A percentile compares a stretch with the other conserved stretches of the same genome.
phyloP scores from a whole-genome alignment of 2,329 filamentous ascomycete species.

The Venturia nashicola region DNA sequence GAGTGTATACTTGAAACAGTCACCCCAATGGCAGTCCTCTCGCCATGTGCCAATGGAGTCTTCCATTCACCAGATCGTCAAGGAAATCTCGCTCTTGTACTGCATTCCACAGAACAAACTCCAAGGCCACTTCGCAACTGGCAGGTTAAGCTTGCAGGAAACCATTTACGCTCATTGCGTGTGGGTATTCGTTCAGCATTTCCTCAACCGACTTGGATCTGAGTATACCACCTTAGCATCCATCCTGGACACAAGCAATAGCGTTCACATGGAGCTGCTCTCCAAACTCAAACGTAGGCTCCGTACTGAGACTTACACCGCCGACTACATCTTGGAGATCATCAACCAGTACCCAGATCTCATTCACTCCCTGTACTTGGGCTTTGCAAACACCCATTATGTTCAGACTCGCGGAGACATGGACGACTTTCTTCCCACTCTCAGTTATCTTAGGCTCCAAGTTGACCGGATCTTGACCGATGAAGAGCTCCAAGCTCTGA shows the following conservation, averaged over 20 bases:
- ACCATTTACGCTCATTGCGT: constrained; percentile 95
- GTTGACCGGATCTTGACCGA: constrained; percentile 45
- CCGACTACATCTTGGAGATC: constrained; percentile 96
- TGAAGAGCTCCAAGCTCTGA: constrained; percentile 25
- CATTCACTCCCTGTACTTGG: constrained; percentile 76
- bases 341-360: constrained; percentile 82
- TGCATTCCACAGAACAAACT: constrained; percentile 97
- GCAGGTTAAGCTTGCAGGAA: constrained; percentile 84
- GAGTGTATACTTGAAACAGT: constrained; percentile 73
- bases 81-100: constrained; percentile 93
- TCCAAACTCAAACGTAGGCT: constrained; percentile 92
- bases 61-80: constrained; percentile 97
- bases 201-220: constrained; percentile 84
- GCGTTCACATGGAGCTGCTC: constrained; percentile 71
- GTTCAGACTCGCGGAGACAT: constrained; percentile 51
- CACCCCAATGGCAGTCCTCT: constrained; percentile 31
- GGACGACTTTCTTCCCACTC: constrained; percentile 58
- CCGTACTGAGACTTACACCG: constrained; percentile 92
- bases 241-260: constrained; percentile 70
- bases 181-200: constrained; percentile 96
- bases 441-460: constrained; percentile 54
- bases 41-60: constrained; percentile 73
- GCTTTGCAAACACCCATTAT: constrained; percentile 81
- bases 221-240: constrained; percentile 83
- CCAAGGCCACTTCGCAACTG: constrained; percentile 75